Evolutionary conservation across 148 eudicot species (phyloP).

Genomic region (Vaccinium darrowii): DNA sequence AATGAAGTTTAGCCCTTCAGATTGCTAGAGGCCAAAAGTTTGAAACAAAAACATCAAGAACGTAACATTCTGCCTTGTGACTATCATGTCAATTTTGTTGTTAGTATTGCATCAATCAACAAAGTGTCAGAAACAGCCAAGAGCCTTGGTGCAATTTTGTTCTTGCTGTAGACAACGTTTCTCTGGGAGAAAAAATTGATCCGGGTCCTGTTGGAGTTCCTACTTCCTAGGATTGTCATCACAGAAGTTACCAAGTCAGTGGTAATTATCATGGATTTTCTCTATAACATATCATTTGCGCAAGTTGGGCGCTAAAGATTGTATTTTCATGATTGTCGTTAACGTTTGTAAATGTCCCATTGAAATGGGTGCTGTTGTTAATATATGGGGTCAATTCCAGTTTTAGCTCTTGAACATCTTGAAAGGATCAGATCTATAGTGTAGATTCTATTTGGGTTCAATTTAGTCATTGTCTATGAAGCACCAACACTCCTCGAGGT

Average conservation of each 20-base stretch:
- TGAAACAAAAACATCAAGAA: conserved; percentile 70
- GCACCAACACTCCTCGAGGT: too few species aligned
- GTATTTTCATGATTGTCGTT: neutral
- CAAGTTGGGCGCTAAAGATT: neutral
- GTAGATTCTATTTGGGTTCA: too few species aligned
- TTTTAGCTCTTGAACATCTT: too few species aligned
- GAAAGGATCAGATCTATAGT: too few species aligned
- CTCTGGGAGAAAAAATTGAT: conserved; percentile 95
- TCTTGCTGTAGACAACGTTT: conserved; percentile 88
- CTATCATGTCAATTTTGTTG: conserved; percentile 86
- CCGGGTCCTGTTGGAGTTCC: conserved; percentile 90
- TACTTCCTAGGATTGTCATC: conserved; percentile 84
- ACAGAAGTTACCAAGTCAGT: conserved; percentile 70
- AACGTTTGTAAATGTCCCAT: neutral
- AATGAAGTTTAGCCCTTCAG: conserved; percentile 66
- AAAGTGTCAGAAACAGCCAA: conserved; percentile 31
- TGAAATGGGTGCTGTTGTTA: too few species aligned
- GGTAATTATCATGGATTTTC: conserved; percentile 39
- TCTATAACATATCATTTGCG: too few species aligned
- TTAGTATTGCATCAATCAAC: conserved; percentile 76
- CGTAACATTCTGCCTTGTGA: conserved; percentile 95
- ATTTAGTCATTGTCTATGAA: too few species aligned
- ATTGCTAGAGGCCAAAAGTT: conserved; percentile 90
- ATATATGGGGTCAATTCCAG: too few species aligned
- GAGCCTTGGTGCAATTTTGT: conserved; percentile 86